Percentiles rank a stretch among this genome's conserved stretches.
Evolutionary conservation across 192 early-diverging fungal genomes (phyloP).

Genomic region (Podochytrium sp.): DNA sequence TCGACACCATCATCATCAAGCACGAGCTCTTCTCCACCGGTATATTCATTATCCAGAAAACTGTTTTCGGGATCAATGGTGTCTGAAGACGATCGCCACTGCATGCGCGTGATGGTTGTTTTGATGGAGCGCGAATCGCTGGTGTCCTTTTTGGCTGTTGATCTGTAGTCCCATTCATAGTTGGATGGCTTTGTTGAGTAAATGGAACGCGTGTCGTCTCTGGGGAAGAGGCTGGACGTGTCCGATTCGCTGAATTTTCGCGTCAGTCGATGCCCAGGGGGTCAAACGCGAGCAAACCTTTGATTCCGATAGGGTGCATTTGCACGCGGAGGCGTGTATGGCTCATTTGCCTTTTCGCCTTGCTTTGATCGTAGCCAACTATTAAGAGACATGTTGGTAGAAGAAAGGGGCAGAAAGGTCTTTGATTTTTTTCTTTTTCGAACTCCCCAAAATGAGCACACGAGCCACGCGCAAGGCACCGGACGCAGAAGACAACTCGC

Average conservation of each 20-base stretch:
- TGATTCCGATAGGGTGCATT: too few relatives aligned
- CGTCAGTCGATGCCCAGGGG: too few relatives aligned
- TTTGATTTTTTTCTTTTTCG: not conserved
- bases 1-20: not conserved
- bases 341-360: too few relatives aligned
- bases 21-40: not conserved
- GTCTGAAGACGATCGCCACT: constrained; percentile 20
- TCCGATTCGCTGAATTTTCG: too few relatives aligned
- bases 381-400: not conserved
- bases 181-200: too few relatives aligned
- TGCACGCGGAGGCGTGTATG: too few relatives aligned
- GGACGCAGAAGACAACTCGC: not conserved
- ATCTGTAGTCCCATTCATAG: too few relatives aligned
- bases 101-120: constrained; percentile 24
- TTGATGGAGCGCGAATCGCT: constrained; percentile 16
- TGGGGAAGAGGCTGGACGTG: too few relatives aligned
- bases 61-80: not conserved
- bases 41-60: not conserved
- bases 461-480: not conserved
- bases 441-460: not conserved
- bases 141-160: not conserved
- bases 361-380: not conserved
- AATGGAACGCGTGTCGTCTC: too few relatives aligned
- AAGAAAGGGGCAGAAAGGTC: too few relatives aligned
- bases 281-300: too few relatives aligned